Percentiles rank a stretch among this genome's conserved stretches.
These are phyloP conservation scores for Curvularia spicifera DNA, from an alignment of 2,329 filamentous ascomycete genomes.

Conservation along the genomic window DNA sequence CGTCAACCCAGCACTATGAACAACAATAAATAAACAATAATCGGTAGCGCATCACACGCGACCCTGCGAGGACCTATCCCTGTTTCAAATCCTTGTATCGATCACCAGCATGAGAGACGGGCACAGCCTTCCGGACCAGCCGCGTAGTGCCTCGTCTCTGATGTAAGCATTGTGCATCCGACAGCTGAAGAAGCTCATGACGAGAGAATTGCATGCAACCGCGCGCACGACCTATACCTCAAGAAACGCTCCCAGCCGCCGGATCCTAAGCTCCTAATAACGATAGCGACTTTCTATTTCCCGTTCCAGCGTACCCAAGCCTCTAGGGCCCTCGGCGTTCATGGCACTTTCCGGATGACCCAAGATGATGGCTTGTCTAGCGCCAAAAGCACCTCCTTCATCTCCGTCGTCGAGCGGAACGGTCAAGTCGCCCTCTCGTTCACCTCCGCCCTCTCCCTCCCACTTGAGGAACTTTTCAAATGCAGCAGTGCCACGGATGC, in stretches of 20 bases:
- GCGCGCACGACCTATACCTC: no score
- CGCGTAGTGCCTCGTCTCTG: not conserved
- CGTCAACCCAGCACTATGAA: not conserved
- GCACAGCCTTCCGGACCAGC: not conserved
- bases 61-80: not conserved
- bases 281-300: slow-evolving; percentile 7
- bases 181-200: not conserved
- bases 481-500: slow-evolving; percentile 37
- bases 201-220: not conserved
- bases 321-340: slow-evolving; percentile 20
- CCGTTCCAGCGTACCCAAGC: slow-evolving; percentile 22
- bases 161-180: slow-evolving; percentile 6
- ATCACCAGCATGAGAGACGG: not conserved
- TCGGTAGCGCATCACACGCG: not conserved
- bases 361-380: slow-evolving; percentile 34
- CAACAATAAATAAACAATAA: not conserved
- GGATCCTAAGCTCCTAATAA: slow-evolving; percentile 4
- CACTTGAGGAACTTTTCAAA: slow-evolving; percentile 41
- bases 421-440: slow-evolving; percentile 29
- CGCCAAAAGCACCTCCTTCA: slow-evolving; percentile 19
- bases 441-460: slow-evolving; percentile 28
- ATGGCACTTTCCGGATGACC: slow-evolving; percentile 29
- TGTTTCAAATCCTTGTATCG: not conserved
- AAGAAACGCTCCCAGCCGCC: not conserved
- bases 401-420: slow-evolving; percentile 27